A percentile compares a stretch with the other conserved stretches of the same genome.
phyloP scores from a whole-genome alignment of 352 stramenopile genomes.

The Pythium volutum region DNA sequence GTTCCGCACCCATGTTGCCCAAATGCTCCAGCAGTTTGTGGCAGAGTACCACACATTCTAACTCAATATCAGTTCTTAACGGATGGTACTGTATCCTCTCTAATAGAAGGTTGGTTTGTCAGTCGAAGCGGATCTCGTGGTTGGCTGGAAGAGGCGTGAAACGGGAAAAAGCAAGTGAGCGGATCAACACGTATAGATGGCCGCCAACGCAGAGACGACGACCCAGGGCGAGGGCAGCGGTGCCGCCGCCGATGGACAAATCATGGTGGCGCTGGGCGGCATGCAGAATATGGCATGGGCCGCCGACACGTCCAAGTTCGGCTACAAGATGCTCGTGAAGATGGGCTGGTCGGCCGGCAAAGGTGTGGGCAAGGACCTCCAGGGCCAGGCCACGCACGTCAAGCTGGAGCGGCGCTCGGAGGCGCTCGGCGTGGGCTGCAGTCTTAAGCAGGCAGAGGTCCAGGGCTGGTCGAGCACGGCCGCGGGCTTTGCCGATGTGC shows the following conservation, averaged over 20 bases:
- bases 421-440: conserved; percentile 90
- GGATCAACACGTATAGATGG: conserved; percentile 4
- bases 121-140: conserved; percentile 1
- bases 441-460: conserved; percentile 85
- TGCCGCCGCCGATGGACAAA: conserved; percentile 29
- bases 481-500: conserved; percentile 76
- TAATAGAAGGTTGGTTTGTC: conserved; percentile 11
- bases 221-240: conserved; percentile 1
- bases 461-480: conserved; percentile 84
- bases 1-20: conserved; percentile 56
- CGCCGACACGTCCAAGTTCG: conserved; percentile 90
- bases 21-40: conserved; percentile 59
- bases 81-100: background rate
- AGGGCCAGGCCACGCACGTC: conserved; percentile 85
- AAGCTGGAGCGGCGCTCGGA: conserved; percentile 87
- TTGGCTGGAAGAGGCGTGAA: conserved; percentile 19
- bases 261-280: conserved; percentile 78
- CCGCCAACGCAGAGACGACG: conserved; percentile 8
- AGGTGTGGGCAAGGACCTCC: conserved; percentile 91
- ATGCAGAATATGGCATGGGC: conserved; percentile 90
- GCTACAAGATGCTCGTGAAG: conserved; percentile 94
- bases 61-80: conserved; percentile 18
- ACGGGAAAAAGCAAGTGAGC: background rate
- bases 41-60: conserved; percentile 76
- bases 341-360: conserved; percentile 95